A percentile compares a stretch with the other conserved stretches of the same genome.
phyloP scores from a whole-genome alignment of 495 filamentous ascomycete species.

The Penicillium pancosmium region DNA sequence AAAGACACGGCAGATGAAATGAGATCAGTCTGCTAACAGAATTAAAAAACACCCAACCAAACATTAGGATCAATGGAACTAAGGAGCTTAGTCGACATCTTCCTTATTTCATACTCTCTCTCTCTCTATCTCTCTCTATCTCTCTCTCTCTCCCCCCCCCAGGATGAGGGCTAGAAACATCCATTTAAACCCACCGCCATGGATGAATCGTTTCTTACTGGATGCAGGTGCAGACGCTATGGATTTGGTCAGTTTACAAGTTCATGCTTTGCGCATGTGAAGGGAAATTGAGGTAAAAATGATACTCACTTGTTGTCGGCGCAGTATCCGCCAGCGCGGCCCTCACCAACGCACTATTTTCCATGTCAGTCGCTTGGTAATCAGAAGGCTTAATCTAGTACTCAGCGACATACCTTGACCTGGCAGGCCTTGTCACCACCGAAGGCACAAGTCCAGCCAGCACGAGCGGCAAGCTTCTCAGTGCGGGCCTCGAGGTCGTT shows the following conservation, averaged over 20 bases:
- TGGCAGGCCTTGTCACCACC: slow-evolving; percentile 5
- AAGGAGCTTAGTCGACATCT: neutral
- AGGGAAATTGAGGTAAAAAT: neutral
- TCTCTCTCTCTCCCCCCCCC: too few species aligned
- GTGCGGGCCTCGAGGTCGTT: slow-evolving; percentile 6
- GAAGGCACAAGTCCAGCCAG: slow-evolving; percentile 6
- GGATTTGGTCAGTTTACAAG: neutral
- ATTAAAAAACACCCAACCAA: neutral
- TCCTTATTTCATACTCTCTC: neutral
- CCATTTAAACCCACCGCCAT: too few species aligned
- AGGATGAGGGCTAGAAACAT: too few species aligned
- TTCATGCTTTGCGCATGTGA: neutral
- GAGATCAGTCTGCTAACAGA: neutral
- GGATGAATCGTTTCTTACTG: neutral
- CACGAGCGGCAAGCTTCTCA: slow-evolving; percentile 1
- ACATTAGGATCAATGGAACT: neutral
- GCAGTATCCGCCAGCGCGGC: slow-evolving; percentile 2
- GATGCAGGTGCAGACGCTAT: slow-evolving; percentile 4
- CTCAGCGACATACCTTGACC: neutral
- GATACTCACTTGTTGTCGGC: slow-evolving; percentile 3
- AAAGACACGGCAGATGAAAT: neutral
- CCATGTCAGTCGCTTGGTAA: neutral
- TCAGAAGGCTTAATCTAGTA: neutral
- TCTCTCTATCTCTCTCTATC: neutral
- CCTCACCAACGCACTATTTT: neutral